Conservation (phyloP, 2,329 filamentous ascomycete genomes). For the Emericellopsis cladophorae region DNA sequence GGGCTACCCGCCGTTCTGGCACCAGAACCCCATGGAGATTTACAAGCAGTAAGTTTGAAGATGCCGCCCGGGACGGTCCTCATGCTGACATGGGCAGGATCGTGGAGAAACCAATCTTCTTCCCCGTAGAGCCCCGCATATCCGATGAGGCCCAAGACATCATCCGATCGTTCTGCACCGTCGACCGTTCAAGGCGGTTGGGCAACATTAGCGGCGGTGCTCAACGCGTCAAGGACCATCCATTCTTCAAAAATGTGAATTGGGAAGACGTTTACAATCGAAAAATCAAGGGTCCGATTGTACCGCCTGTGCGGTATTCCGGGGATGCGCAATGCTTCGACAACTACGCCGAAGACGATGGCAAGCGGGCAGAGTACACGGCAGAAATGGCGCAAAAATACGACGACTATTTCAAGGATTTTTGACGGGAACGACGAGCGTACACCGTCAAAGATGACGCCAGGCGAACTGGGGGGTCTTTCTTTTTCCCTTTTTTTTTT, state of each 20-base stretch:
- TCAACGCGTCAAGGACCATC: conserved; percentile 57
- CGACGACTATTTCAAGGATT: conserved; percentile 59
- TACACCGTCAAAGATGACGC: too few species aligned
- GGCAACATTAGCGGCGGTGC: conserved; percentile 71
- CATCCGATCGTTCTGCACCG: conserved; percentile 63
- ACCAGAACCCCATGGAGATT: conserved; percentile 76
- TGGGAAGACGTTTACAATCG: conserved; percentile 62
- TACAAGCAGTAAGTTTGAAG: conserved; percentile 54
- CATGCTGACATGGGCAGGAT: conserved; percentile 38
- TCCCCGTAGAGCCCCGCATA: conserved; percentile 54
- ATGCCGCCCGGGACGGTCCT: conserved; percentile 2
- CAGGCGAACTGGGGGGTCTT: neutral
- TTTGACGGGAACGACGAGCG: conserved; percentile 28
- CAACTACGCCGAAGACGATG: conserved; percentile 66
- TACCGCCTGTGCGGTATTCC: conserved; percentile 59
- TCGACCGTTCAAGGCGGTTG: conserved; percentile 64
- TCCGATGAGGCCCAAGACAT: conserved; percentile 60
- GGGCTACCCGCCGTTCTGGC: conserved; percentile 78
- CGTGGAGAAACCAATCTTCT: conserved; percentile 64
- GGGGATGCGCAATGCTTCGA: conserved; percentile 76
- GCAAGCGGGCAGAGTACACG: conserved; percentile 52
- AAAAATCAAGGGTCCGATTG: conserved; percentile 55
- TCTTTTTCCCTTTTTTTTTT: too few species aligned
- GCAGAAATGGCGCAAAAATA: conserved; percentile 56
- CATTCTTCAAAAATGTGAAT: conserved; percentile 61